Conservation (phyloP, 129 eudicot genomes). For the Flaveria bidentis region DNA sequence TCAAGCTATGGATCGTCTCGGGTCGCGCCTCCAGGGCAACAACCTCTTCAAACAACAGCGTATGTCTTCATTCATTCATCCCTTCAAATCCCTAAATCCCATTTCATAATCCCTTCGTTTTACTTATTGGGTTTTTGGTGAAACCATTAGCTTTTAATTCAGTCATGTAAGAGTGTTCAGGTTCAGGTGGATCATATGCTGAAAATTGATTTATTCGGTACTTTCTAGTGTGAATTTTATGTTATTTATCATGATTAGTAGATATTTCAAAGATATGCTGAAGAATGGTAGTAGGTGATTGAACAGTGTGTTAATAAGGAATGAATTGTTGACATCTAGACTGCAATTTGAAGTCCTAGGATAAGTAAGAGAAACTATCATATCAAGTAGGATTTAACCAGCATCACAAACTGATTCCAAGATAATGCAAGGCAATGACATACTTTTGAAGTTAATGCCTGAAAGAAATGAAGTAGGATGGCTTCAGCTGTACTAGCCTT, state of each 20-base stretch:
- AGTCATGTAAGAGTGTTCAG: not conserved
- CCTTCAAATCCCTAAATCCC: slow-evolving; percentile 20
- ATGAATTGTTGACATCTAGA: not conserved
- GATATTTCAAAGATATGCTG: too few species aligned
- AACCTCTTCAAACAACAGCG: slow-evolving; percentile 60
- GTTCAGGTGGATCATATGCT: slow-evolving; percentile 8
- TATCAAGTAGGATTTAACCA: slow-evolving; percentile 3
- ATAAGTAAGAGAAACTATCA: not conserved
- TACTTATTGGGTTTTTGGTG: not conserved
- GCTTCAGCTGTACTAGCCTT: not conserved
- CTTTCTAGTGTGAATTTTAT: not conserved
- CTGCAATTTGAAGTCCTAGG: not conserved
- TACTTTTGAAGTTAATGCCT: not conserved
- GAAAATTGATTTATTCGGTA: not conserved
- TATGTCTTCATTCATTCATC: slow-evolving; percentile 17
- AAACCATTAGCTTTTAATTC: too few species aligned
- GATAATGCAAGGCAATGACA: not conserved
- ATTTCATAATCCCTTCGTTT: not conserved
- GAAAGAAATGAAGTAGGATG: not conserved
- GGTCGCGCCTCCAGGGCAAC: slow-evolving; percentile 68
- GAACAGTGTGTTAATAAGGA: too few species aligned
- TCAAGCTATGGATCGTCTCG: slow-evolving; percentile 88
- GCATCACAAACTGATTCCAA: not conserved
- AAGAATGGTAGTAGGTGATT: too few species aligned
- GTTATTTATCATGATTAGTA: not conserved